Evolutionary conservation across 306 rosid species (phyloP).

Genomic region (Rubus idaeus): DNA sequence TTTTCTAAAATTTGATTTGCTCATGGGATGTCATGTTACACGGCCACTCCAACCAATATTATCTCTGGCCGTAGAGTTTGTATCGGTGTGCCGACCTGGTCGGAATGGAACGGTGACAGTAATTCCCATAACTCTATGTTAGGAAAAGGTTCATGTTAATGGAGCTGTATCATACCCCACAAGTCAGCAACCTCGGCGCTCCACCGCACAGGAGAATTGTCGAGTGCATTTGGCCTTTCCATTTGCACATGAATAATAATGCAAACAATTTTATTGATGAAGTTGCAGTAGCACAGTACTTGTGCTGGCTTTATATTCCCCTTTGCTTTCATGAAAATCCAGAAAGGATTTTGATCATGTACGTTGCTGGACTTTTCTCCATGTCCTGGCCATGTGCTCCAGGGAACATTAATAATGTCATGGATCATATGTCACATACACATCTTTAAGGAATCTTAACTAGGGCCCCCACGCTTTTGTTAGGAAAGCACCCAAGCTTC

Average conservation of each 20-base stretch:
- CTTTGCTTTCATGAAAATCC: not conserved
- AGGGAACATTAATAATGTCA: slow-evolving; percentile 25
- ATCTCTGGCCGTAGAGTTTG: too few relatives aligned
- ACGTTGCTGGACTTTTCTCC: slow-evolving; percentile 33
- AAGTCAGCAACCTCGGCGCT: slow-evolving; percentile 26
- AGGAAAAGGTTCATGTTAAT: too few relatives aligned
- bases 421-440: slow-evolving; percentile 23
- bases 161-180: slow-evolving; percentile 29
- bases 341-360: slow-evolving; percentile 21
- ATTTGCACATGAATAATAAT: slow-evolving; percentile 28
- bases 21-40: too few relatives aligned
- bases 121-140: not conserved
- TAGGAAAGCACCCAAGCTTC: too few relatives aligned
- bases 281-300: slow-evolving; percentile 14
- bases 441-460: slow-evolving; percentile 37
- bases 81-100: too few relatives aligned
- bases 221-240: slow-evolving; percentile 24
- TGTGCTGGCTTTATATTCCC: slow-evolving; percentile 15
- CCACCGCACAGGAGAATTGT: slow-evolving; percentile 26
- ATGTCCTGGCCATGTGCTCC: slow-evolving; percentile 54
- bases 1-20: too few relatives aligned
- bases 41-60: too few relatives aligned
- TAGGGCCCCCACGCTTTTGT: too few relatives aligned
- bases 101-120: not conserved
- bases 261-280: slow-evolving; percentile 8